Evolutionary conservation across 1,139 yeast genomes (phyloP), one percentile per base, ranked within the genome.

Genomic region (Wickerhamomyces sp.): DNA sequence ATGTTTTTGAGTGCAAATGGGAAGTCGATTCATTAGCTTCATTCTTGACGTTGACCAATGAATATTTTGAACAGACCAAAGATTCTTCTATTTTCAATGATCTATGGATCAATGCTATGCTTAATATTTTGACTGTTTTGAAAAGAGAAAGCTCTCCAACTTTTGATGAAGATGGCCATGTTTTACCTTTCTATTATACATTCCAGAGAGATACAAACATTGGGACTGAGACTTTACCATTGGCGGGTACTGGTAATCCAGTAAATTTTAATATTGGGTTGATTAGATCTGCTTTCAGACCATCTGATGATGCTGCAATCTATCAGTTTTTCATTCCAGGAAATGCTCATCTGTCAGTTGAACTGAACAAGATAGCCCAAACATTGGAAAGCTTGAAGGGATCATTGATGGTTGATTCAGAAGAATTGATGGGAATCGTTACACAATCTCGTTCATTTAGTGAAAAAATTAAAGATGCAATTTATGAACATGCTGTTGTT

Each of bases 1-100:
- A 72, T 26, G 95, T 88, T 1, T 89, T 88, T 64, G 96, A 89
- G 62, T 89, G 96, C 66, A 89, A 89, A 62, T 89, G 87, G 69
- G 96, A 89, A 61, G 71, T 89, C 48, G 96, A 89, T 63, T 84
- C 95, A 2, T 68, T 90, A 44, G 96, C 95, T 0, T 82, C 94
- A 7, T 89, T 88, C 57, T 67, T 89, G 48, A 83, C 91, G 0
- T 66, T 89, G 45, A 72, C 86, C 8, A 85, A 84, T 58, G 93
- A 84, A 51, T 90, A 84, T 62, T 81, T 66, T 55, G 75, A 71
- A 37, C 70, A 78, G 0, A 78, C 79, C 0, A 66, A 68, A 30
- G 84, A 78, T 50, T 45, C 64, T 0, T 67, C 81, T 2, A 79
- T 88, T 50, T 65, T 81, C 30, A 75, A 73, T 37, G 61, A 63